phyloP scores from a whole-genome alignment of 2,329 filamentous ascomycete species.

The Alternaria brassicae region DNA sequence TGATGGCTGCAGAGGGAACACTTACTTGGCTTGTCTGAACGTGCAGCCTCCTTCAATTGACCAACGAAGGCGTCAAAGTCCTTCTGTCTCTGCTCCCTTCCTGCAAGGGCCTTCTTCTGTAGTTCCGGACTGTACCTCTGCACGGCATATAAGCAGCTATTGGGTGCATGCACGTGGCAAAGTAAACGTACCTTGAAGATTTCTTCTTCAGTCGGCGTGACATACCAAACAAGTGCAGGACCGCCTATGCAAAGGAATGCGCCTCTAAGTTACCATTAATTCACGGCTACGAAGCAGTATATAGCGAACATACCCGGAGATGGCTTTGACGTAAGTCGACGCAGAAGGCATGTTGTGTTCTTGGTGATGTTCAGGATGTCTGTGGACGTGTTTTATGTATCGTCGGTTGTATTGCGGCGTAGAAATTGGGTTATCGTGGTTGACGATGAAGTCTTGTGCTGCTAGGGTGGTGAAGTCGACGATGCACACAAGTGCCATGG shows the following conservation, averaged over 20 bases:
- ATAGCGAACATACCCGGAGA: slow-evolving; percentile 39
- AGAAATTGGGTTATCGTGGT: neutral
- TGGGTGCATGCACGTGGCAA: slow-evolving; percentile 23
- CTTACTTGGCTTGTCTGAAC: slow-evolving; percentile 89
- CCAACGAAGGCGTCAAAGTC: slow-evolving; percentile 90
- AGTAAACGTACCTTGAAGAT: slow-evolving; percentile 68
- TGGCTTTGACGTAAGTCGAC: slow-evolving; percentile 44
- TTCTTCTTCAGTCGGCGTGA: slow-evolving; percentile 88
- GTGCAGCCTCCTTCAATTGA: slow-evolving; percentile 85
- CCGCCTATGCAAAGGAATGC: slow-evolving; percentile 78
- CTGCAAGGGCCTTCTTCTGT: slow-evolving; percentile 85
- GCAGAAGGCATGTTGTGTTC: slow-evolving; percentile 35
- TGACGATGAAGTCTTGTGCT: slow-evolving; percentile 5
- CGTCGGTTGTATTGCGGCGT: neutral
- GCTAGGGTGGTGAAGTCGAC: slow-evolving; percentile 16
- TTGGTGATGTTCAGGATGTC: neutral
- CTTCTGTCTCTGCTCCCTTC: slow-evolving; percentile 75
- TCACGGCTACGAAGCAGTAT: slow-evolving; percentile 9
- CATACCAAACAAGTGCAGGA: slow-evolving; percentile 79
- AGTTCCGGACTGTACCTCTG: slow-evolving; percentile 91
- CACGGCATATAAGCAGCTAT: slow-evolving; percentile 8
- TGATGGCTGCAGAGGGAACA: neutral
- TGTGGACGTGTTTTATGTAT: neutral
- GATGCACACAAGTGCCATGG: slow-evolving; percentile 6
- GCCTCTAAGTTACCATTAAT: slow-evolving; percentile 63